Evolutionary conservation across 345 rosid genomes (phyloP), one percentile per base, ranked within the genome.

Genomic region (Adansonia digitata): DNA sequence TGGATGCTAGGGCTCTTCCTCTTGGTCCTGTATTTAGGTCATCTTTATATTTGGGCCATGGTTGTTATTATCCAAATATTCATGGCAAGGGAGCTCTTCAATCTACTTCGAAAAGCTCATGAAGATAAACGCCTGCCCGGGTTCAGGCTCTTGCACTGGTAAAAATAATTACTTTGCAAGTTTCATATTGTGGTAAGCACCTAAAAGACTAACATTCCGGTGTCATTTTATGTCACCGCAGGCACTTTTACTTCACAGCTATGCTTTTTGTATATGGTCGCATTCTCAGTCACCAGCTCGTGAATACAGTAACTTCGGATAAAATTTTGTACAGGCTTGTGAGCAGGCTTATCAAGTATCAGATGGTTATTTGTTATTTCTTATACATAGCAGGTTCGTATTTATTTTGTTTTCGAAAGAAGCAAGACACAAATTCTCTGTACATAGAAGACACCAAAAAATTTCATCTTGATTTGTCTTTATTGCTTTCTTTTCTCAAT

Each of bases 41-140:
- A 94, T 86, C 97, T 91, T 70, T 94, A 85, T 80, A 91, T 94
- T 29, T 82, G 88, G 65, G 97, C 98, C 66, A 91, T 91, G 97
- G 89, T 94, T 68, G 94, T 94, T 55, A 90, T 84, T 57, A 91
- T 92, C 76, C 95, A 91, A 85, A 91, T 94, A 61, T 91, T 81
- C 78, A 94, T 94, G 98, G 97, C 97, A 1, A 89, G 78, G 70
- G 98, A 92, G 84, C 88, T 94, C 43, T 94, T 94, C 83, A 89
- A 79, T 88, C 85, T 94, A 45, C 91, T 89, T 5, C 89, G 97
- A 86, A 88, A 81, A 86, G 80, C 89, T 43, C 89, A 84, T 46
- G 97, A 94, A 83, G 97, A 92, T 35, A 84, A 85, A 49, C 89
- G 82, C 37, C 89, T 92, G 42, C 98, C 98, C 0, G 95, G 98